Evolutionary conservation across 2,329 filamentous ascomycete genomes (phyloP), one percentile per base, ranked within the genome.

Genomic region (Orbilia blumenaviensis): DNA sequence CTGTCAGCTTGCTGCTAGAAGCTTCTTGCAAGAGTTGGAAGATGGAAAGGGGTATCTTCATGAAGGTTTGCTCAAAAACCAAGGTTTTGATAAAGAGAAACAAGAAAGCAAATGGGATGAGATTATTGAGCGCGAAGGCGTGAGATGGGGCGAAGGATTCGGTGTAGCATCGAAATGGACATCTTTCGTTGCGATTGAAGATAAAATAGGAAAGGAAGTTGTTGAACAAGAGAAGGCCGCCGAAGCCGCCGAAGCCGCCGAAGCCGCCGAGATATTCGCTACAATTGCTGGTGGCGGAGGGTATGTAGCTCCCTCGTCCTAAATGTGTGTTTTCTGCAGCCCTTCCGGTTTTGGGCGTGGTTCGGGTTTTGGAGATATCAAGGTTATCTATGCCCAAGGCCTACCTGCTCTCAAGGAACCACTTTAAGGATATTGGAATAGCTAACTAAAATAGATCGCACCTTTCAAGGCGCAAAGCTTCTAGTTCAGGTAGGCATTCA

Each of bases 121-220:
- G 52, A 85, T 92, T 80, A 86, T 89, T 0, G 86, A 90, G 80
- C 85, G 86, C 0, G 90, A 93, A 80, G 89, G 87, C 7, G 89
- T 92, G 0, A 84, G 87, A 0, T 84, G 93, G 0, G 90, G 91
- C 0, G 85, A 89, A 10, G 84, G 86, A 68, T 92, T 88, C 79
- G 89, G 92, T 79, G 87, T 93, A 7, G 87, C 86, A 1, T 88
- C 89, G 0, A 91, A 89, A 80, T 91, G 88, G 87, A 91, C 88
- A 79, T 91, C 90, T 0, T 93, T 93, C 77, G 88, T 93, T 2
- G 91, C 91, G 1, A 85, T 91, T 1, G 85, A 89, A 76, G 83
- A 85, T 7, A 82, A 84, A 16, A 76, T 79, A 2, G 60, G 52
- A 2, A 66, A 71, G n/a, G 25, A 25, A 62, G 9, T 14, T 7